phyloP scores from a whole-genome alignment of 1,139 yeast species.

The Pichia sp. region DNA sequence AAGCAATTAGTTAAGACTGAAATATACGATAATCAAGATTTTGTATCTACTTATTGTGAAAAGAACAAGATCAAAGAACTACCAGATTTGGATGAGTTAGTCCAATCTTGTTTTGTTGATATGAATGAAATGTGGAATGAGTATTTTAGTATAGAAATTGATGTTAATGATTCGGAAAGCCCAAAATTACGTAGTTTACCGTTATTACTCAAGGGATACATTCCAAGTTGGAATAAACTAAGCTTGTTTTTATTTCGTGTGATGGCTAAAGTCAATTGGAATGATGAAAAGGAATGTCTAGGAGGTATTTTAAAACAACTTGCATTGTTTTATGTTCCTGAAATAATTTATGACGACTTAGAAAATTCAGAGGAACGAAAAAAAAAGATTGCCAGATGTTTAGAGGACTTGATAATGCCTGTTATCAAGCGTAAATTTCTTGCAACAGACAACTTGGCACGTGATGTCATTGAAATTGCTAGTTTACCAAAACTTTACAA shows the following conservation, averaged over 20 bases:
- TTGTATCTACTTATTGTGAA: slow-evolving; percentile 9
- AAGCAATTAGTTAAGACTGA: slow-evolving; percentile 17
- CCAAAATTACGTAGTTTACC: slow-evolving; percentile 52
- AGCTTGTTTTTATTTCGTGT: slow-evolving; percentile 62
- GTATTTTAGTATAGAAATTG: slow-evolving; percentile 53
- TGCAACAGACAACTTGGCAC: slow-evolving; percentile 50
- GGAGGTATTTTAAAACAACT: slow-evolving; percentile 59
- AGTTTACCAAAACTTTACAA: slow-evolving; percentile 84
- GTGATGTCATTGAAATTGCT: slow-evolving; percentile 76
- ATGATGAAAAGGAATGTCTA: slow-evolving; percentile 61
- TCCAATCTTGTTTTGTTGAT: slow-evolving; percentile 30
- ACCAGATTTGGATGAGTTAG: slow-evolving; percentile 22
- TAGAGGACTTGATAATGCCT: slow-evolving; percentile 66
- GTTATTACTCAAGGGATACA: slow-evolving; percentile 54
- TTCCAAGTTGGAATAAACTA: slow-evolving; percentile 59
- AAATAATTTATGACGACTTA: slow-evolving; percentile 35
- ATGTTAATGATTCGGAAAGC: slow-evolving; percentile 31
- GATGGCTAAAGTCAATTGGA: slow-evolving; percentile 55
- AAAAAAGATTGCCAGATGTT: slow-evolving; percentile 27
- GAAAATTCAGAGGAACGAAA: slow-evolving; percentile 23
- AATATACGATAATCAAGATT: slow-evolving; percentile 20
- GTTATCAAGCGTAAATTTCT: slow-evolving; percentile 55
- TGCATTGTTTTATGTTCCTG: slow-evolving; percentile 73
- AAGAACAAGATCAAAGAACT: slow-evolving; percentile 5
- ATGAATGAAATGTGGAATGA: slow-evolving; percentile 78